Conservation (phyloP, 805 yeast genomes). For the Wickerhamiella spandovensis region DNA sequence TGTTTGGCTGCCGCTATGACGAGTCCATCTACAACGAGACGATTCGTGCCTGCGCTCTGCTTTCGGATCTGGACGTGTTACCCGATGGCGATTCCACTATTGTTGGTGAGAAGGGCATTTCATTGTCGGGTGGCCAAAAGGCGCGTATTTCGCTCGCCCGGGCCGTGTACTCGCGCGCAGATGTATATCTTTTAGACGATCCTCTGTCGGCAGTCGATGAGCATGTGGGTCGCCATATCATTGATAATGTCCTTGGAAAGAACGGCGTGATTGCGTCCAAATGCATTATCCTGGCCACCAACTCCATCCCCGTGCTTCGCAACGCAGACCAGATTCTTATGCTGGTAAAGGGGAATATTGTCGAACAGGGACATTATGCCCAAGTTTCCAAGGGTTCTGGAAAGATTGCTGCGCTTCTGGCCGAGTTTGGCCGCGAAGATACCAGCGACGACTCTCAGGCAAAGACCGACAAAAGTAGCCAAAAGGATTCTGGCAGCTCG, state of each 20-base stretch:
- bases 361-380: constrained; percentile 26
- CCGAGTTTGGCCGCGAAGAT: constrained; percentile 13
- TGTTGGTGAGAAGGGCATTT: constrained; percentile 77
- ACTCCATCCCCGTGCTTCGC: constrained; percentile 67
- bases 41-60: constrained; percentile 52
- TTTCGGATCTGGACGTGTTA: constrained; percentile 48
- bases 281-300: constrained; percentile 72
- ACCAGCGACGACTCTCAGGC: neutral
- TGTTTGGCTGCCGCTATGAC: constrained; percentile 49
- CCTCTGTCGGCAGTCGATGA: constrained; percentile 80
- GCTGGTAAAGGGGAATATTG: constrained; percentile 38
- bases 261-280: constrained; percentile 62
- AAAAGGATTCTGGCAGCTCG: neutral
- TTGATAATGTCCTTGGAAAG: constrained; percentile 66
- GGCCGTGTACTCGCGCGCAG: constrained; percentile 58
- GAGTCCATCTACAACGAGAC: constrained; percentile 39
- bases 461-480: neutral
- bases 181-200: constrained; percentile 61
- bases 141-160: constrained; percentile 71
- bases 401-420: constrained; percentile 9
- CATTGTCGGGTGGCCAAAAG: constrained; percentile 82
- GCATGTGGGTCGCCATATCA: constrained; percentile 68
- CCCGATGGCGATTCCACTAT: constrained; percentile 69
- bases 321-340: constrained; percentile 59
- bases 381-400: constrained; percentile 9